Percentiles rank a stretch among this genome's conserved stretches.
Evolutionary conservation across 1,284 basidiomycete genomes (phyloP).

Genomic region (Marasmius fiardii): DNA sequence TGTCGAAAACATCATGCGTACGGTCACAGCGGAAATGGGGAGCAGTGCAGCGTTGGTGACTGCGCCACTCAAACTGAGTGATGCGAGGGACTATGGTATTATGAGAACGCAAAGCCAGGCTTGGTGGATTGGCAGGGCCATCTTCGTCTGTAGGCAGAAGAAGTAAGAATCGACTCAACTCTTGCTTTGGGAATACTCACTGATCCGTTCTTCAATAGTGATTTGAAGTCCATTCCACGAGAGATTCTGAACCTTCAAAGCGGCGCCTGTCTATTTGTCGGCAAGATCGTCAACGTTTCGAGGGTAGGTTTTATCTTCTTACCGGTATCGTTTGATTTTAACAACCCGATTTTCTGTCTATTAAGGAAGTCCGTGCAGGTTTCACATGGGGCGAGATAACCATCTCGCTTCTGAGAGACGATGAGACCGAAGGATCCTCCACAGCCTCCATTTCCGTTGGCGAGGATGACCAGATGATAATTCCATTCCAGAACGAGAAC

Average conservation of each 20-base stretch:
- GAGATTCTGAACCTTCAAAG: constrained; percentile 43
- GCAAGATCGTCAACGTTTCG: constrained; percentile 51
- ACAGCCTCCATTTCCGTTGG: constrained; percentile 8
- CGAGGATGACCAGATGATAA: constrained; percentile 25
- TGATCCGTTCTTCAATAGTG: constrained; percentile 19
- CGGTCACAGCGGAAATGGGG: constrained; percentile 35
- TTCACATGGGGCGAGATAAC: constrained; percentile 48
- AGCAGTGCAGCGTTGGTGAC: constrained; percentile 39
- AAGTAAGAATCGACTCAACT: not conserved
- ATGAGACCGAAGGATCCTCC: constrained; percentile 39
- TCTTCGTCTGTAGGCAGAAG: constrained; percentile 33
- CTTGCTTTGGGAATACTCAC: not conserved
- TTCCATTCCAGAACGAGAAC: constrained; percentile 62
- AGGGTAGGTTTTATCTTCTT: constrained; percentile 21
- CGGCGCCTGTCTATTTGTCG: constrained; percentile 46
- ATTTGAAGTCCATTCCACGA: constrained; percentile 39
- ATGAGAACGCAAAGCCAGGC: constrained; percentile 47
- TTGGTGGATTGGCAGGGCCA: constrained; percentile 50
- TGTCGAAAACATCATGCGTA: constrained; percentile 29
- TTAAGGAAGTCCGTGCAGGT: constrained; percentile 37
- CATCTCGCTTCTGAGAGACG: constrained; percentile 39
- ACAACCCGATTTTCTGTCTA: not conserved
- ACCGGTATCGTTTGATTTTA: not conserved
- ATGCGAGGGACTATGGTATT: constrained; percentile 38
- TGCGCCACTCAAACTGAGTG: constrained; percentile 31